A percentile compares a stretch with the other conserved stretches of the same genome.
Conservation (phyloP, 208 protist genomes). For the Leishmania mexicana region DNA sequence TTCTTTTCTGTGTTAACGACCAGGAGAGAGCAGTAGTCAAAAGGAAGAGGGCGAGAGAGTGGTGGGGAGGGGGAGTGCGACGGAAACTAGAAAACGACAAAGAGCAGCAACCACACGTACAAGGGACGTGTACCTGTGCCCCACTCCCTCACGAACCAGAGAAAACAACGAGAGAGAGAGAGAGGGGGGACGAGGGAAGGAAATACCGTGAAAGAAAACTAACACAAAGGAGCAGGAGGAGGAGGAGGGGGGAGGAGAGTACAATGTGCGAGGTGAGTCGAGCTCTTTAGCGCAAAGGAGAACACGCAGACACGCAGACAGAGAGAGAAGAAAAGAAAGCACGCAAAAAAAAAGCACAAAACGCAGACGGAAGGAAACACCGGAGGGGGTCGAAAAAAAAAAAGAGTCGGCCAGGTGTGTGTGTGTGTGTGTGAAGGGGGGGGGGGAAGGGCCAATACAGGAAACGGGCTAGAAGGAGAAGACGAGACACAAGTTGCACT, state of each 20-base stretch:
- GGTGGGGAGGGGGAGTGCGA: background rate
- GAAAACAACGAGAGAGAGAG: background rate
- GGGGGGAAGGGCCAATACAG: background rate
- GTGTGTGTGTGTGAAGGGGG: no score
- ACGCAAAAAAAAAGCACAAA: background rate
- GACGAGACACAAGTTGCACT: background rate
- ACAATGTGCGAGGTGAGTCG: background rate
- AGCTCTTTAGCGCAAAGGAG: background rate
- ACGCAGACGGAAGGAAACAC: background rate
- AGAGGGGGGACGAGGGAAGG: background rate
- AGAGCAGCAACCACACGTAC: no score
- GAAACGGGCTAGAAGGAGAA: slow-evolving; percentile 5
- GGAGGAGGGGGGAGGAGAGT: background rate
- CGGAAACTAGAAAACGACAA: no score
- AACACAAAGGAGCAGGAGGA: background rate
- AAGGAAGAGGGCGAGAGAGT: background rate
- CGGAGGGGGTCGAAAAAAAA: background rate
- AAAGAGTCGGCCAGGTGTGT: background rate
- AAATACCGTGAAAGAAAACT: background rate
- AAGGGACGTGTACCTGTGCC: no score
- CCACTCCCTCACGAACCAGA: no score
- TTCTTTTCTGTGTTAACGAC: background rate
- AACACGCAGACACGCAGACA: background rate
- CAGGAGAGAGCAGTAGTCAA: background rate
- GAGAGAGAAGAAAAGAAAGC: background rate